Evolutionary conservation across 148 eudicot genomes (phyloP).

Genomic region (Amaranthus palmeri): DNA sequence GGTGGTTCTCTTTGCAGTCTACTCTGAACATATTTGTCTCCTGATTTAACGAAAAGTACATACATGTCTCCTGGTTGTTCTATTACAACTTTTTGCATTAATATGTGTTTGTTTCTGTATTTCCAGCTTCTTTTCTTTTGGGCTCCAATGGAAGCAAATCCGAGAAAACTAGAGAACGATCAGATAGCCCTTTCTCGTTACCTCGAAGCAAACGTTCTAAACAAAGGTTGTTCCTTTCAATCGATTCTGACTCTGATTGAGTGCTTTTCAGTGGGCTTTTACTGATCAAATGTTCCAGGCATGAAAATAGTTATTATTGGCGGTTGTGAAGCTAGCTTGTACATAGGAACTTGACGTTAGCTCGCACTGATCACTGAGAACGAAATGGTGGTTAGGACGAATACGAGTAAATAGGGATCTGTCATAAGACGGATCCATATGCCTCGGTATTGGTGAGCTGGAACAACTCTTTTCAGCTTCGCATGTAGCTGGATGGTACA

Average conservation of each 20-base stretch:
- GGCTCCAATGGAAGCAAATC: conserved; percentile 52
- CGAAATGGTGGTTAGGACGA: not conserved
- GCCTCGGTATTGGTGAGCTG: conserved; percentile 14
- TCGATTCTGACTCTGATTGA: conserved; percentile 71
- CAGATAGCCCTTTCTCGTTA: conserved; percentile 67
- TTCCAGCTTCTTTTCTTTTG: conserved; percentile 58
- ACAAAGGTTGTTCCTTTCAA: conserved; percentile 56
- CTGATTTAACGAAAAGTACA: not conserved
- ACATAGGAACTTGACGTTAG: conserved; percentile 11
- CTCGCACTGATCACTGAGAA: conserved; percentile 9
- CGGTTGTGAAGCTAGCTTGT: conserved; percentile 16
- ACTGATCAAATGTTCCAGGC: not conserved
- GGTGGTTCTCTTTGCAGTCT: not conserved
- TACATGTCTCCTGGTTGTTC: not conserved
- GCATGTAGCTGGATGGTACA: conserved; percentile 23
- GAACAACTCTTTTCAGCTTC: conserved; percentile 21
- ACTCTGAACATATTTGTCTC: no score
- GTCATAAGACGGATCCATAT: not conserved
- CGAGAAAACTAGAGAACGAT: conserved; percentile 57
- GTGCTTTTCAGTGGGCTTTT: conserved; percentile 8
- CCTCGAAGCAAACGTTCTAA: conserved; percentile 76
- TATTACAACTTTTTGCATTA: not conserved
- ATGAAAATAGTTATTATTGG: conserved; percentile 3
- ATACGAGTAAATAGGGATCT: not conserved
- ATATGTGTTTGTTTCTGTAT: not conserved